Evolutionary conservation across 768 basidiomycete genomes (phyloP), one percentile per base, ranked within the genome.

Genomic region (Tephrocybe sp.): DNA sequence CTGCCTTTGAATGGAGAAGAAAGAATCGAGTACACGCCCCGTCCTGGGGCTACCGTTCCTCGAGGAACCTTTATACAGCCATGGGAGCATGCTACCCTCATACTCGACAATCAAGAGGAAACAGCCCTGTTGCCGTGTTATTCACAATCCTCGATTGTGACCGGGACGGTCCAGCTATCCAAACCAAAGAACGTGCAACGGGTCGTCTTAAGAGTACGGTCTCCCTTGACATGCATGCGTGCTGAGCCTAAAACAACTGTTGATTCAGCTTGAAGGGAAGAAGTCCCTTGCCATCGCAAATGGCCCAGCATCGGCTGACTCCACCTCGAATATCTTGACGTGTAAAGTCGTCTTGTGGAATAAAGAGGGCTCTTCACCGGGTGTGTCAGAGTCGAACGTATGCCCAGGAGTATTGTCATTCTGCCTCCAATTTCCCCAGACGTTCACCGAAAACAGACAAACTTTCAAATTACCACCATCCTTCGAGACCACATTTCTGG

Each of bases 331-430:
- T 17, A 57, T 73, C 12, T 58, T 72, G 17, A 65, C 69, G 9
- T 60, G 68, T 42, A 61, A 55, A 15, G 58, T 55, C 9, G 56
- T 61, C 0, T 51, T 76, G 4, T 76, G 72, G 73, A 56, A 62
- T 17, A 53, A 52, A 47, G 51, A 40, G 32, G 25, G 37, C 20
- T 49, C 44, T 12, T 36, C 28, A 30, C 28, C 34, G 6, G 15
- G 11, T 36, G n/a, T n/a, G n/a, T 26, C 57, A 8, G 48, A 58
- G 24, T 50, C 58, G 24, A 23, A 46, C 39, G 45, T 44, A 45
- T 75, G 74, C 58, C 73, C 76, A 6, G 68, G 69, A 18, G 60
- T 71, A 17, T 62, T 76, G 14, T 68, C 72, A 18, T 71, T 77
- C 45, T 60, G 62, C 17, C 46, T 75, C 23, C 63, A 62, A 23